A percentile compares a stretch with the other conserved stretches of the same genome.
phyloP scores from a whole-genome alignment of 768 basidiomycete genomes.

The Obba rivulosa region DNA sequence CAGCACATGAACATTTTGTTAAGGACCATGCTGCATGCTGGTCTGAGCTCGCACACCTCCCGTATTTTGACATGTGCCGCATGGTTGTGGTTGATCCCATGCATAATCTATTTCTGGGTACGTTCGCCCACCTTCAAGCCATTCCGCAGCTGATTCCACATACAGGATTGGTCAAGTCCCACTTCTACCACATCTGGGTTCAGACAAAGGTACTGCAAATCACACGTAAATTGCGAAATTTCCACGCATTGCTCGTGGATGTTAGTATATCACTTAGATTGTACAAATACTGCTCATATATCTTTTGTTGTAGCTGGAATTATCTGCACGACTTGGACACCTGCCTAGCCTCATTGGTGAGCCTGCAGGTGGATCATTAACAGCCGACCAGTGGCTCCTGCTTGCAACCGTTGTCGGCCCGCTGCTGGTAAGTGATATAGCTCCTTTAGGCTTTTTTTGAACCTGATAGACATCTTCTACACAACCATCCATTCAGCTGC shows the following conservation, averaged over 20 bases:
- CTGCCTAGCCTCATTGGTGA: constrained; percentile 5
- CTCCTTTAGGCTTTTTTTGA: too few species aligned
- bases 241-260: constrained; percentile 8
- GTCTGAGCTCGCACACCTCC: constrained; percentile 26
- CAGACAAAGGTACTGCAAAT: constrained; percentile 7
- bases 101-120: constrained; percentile 13
- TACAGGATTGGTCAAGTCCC: constrained; percentile 9
- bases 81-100: constrained; percentile 12
- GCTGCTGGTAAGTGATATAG: constrained; percentile 18
- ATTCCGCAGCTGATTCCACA: neutral
- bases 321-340: constrained; percentile 22
- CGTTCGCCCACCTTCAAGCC: neutral
- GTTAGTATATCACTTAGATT: too few species aligned
- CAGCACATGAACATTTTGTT: constrained; percentile 3
- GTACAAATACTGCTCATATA: too few species aligned
- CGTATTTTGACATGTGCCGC: constrained; percentile 9
- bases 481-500: constrained; percentile 18
- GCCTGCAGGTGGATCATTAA: constrained; percentile 8
- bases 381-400: constrained; percentile 21
- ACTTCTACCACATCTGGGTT: constrained; percentile 11
- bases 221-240: constrained; percentile 1
- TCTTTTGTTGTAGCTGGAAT: too few species aligned
- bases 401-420: constrained; percentile 25
- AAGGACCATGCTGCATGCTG: constrained; percentile 3
- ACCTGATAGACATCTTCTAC: neutral